These are phyloP conservation scores for Colletotrichum limetticola DNA, from an alignment of 2,329 filamentous ascomycete genomes.

Conservation along the genomic window DNA sequence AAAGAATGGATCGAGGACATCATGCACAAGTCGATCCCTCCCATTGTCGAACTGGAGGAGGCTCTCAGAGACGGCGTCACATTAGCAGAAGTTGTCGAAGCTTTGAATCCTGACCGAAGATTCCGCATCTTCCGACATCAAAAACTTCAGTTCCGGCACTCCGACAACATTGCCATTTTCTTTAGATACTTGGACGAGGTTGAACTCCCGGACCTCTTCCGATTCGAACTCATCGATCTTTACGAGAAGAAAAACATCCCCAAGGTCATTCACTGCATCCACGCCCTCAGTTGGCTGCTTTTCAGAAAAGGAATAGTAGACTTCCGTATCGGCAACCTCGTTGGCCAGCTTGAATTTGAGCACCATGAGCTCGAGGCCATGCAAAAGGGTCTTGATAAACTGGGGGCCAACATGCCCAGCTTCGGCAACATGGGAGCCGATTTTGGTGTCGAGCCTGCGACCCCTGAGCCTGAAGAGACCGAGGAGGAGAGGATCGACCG, in stretches of 20 bases:
- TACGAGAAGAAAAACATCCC: conserved; percentile 99
- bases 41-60: conserved; percentile 94
- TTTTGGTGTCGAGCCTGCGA: conserved; percentile 82
- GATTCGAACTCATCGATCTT: conserved; percentile 95
- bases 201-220: conserved; percentile 92
- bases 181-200: conserved; percentile 94
- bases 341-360: conserved; percentile 96
- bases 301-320: conserved; percentile 94
- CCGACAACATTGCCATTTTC: conserved; percentile 97
- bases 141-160: conserved; percentile 92
- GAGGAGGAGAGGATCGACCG: conserved; percentile 90
- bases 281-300: conserved; percentile 96
- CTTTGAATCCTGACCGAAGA: conserved; percentile 80
- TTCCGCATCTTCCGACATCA: conserved; percentile 87
- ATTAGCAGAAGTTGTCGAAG: conserved; percentile 91
- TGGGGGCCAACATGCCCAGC: conserved; percentile 95
- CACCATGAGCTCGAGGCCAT: conserved; percentile 97
- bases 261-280: conserved; percentile 99
- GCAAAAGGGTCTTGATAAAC: conserved; percentile 95
- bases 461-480: conserved; percentile 84
- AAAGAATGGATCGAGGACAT: conserved; percentile 99
- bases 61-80: conserved; percentile 93
- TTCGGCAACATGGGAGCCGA: conserved; percentile 98
- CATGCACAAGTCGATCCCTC: conserved; percentile 84
- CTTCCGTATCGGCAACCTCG: conserved; percentile 95